Evolutionary conservation across 169 alveolate genomes (phyloP).

Genomic region (Plasmodium malariae): DNA sequence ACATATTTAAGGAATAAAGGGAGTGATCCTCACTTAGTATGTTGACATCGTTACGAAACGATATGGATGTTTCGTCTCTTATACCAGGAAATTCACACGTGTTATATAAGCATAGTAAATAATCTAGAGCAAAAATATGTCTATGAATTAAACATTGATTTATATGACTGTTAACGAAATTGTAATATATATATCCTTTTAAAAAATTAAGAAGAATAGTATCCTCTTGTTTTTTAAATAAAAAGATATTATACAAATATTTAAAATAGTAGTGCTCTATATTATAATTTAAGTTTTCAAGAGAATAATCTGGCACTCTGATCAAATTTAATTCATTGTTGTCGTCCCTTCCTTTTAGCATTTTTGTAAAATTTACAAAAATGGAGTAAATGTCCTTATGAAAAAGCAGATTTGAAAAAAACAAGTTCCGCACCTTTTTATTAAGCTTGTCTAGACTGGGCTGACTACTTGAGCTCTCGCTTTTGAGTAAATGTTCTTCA

Average conservation of each 20-base stretch:
- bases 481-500: no score
- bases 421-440: no score
- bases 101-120: conserved; percentile 20
- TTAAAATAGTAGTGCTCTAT: conserved; percentile 29
- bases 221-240: conserved; percentile 25
- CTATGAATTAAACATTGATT: not conserved
- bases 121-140: not conserved
- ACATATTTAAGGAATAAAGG: conserved; percentile 15
- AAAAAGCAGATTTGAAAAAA: no score
- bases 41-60: not conserved
- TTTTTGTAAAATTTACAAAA: conserved; percentile 10
- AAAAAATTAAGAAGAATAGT: conserved; percentile 16
- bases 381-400: conserved; percentile 11
- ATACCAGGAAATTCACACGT: conserved; percentile 3
- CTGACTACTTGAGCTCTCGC: no score
- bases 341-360: conserved; percentile 2
- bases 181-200: conserved; percentile 41
- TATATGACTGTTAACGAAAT: not conserved
- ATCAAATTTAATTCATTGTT: not conserved
- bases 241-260: conserved; percentile 38
- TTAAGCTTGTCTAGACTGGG: no score
- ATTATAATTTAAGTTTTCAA: conserved; percentile 39
- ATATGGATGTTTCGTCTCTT: not conserved
- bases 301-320: not conserved
- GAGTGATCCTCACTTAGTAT: conserved; percentile 23